Conservation (phyloP, 2,329 filamentous ascomycete genomes). For the Penicillium brevicompactum region DNA sequence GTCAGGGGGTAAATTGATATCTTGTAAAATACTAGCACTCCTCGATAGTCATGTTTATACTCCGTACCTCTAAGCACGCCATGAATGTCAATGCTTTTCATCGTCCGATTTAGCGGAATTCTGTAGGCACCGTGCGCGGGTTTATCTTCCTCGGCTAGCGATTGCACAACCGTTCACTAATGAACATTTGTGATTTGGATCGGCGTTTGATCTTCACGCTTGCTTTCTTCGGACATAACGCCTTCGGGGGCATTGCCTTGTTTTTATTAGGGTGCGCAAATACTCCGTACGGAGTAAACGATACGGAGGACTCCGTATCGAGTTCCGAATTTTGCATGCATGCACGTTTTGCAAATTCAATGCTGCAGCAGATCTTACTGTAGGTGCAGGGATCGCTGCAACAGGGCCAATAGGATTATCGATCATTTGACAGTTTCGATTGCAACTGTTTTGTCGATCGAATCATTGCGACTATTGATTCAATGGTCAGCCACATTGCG, state of each 20-base stretch:
- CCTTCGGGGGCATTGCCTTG: neutral
- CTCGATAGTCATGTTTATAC: no score
- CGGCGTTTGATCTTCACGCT: neutral
- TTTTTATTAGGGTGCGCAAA: neutral
- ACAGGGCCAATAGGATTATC: neutral
- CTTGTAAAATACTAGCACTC: neutral
- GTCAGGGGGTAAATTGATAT: neutral
- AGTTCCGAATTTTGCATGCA: neutral
- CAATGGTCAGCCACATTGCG: neutral
- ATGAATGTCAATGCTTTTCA: neutral
- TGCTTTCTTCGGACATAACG: neutral
- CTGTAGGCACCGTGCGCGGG: neutral
- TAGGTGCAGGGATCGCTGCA: neutral
- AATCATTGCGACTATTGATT: constrained; percentile 1
- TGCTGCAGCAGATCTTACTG: neutral
- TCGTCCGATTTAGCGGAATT: neutral
- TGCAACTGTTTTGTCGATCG: neutral
- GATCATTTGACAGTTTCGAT: neutral
- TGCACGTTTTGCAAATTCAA: neutral
- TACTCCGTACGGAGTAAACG: no score
- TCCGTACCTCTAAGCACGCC: no score
- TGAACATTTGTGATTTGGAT: neutral
- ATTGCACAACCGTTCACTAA: neutral
- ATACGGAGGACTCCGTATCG: neutral
- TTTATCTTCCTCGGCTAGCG: neutral